Evolutionary conservation across 2,329 filamentous ascomycete species (phyloP).

Genomic region (Lasiodiplodia sp.): DNA sequence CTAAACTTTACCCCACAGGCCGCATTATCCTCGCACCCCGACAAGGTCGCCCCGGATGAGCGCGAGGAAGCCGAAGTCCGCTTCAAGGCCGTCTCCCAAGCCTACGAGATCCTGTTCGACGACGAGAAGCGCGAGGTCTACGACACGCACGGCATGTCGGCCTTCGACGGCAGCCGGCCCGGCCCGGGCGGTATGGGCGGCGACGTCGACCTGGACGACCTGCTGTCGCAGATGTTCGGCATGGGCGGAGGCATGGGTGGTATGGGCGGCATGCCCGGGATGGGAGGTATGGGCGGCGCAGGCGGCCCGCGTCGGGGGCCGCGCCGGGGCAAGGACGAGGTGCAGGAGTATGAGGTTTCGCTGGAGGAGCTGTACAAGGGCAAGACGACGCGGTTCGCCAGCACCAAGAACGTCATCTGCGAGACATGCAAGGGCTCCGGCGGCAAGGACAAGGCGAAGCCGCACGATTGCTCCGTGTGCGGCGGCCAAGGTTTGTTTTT

Average conservation of each 20-base stretch:
- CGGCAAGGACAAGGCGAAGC: slow-evolving; percentile 89
- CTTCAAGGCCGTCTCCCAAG: slow-evolving; percentile 92
- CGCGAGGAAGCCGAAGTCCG: slow-evolving; percentile 85
- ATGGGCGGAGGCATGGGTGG: slow-evolving; percentile 64
- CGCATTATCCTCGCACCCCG: slow-evolving; percentile 87
- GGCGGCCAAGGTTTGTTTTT: slow-evolving; percentile 69
- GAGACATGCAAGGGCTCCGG: slow-evolving; percentile 85
- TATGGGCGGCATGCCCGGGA: slow-evolving; percentile 64
- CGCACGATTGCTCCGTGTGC: slow-evolving; percentile 82
- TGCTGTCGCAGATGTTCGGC: slow-evolving; percentile 88
- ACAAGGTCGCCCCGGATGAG: slow-evolving; percentile 89
- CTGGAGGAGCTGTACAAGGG: slow-evolving; percentile 98
- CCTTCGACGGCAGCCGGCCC: slow-evolving; percentile 80
- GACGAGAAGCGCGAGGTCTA: slow-evolving; percentile 92
- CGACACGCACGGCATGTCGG: slow-evolving; percentile 93
- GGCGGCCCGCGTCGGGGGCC: slow-evolving; percentile 57
- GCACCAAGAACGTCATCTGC: slow-evolving; percentile 93
- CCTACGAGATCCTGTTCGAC: slow-evolving; percentile 97
- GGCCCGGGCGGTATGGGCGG: slow-evolving; percentile 68
- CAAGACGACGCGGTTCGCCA: slow-evolving; percentile 96
- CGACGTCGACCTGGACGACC: slow-evolving; percentile 89
- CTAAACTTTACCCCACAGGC: slow-evolving; percentile 61
- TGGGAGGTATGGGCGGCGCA: slow-evolving; percentile 56
- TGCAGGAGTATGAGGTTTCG: slow-evolving; percentile 88
- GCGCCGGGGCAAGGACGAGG: slow-evolving; percentile 79